phyloP scores from a whole-genome alignment of 352 stramenopile species.

The Phytophthora lateralis region DNA sequence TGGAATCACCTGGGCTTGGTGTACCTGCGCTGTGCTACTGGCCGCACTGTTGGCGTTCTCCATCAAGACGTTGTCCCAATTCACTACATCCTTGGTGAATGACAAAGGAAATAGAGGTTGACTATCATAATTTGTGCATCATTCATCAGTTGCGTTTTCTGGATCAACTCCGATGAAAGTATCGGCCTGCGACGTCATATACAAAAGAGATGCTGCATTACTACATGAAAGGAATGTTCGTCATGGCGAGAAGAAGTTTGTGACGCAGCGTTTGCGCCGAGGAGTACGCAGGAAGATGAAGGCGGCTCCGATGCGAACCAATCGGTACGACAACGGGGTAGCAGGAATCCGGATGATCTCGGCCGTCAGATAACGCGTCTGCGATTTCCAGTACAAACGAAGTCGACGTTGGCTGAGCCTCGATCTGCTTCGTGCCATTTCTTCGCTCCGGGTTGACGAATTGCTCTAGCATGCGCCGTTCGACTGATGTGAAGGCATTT shows the following conservation, averaged over 20 bases:
- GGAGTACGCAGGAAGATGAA: conserved; percentile 74
- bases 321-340: conserved; percentile 59
- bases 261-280: conserved; percentile 46
- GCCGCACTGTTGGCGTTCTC: no score
- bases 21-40: no score
- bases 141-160: no score
- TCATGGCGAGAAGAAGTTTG: conserved; percentile 71
- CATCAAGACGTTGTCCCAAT: no score
- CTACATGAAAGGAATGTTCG: conserved; percentile 34
- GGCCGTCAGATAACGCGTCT: conserved; percentile 44
- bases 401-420: background rate
- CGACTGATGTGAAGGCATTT: conserved; percentile 47
- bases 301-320: conserved; percentile 28
- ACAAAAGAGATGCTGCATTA: no score
- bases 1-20: no score
- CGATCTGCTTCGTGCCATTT: conserved; percentile 13
- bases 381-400: conserved; percentile 54
- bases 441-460: conserved; percentile 47
- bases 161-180: no score
- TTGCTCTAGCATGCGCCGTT: conserved; percentile 45
- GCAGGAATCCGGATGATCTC: conserved; percentile 57
- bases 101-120: no score
- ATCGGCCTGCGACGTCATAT: no score
- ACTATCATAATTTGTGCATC: no score
- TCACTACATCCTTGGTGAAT: no score